These are phyloP conservation scores for Blastocystis sp. DNA, from an alignment of 352 stramenopile species.

Conservation along the genomic window DNA sequence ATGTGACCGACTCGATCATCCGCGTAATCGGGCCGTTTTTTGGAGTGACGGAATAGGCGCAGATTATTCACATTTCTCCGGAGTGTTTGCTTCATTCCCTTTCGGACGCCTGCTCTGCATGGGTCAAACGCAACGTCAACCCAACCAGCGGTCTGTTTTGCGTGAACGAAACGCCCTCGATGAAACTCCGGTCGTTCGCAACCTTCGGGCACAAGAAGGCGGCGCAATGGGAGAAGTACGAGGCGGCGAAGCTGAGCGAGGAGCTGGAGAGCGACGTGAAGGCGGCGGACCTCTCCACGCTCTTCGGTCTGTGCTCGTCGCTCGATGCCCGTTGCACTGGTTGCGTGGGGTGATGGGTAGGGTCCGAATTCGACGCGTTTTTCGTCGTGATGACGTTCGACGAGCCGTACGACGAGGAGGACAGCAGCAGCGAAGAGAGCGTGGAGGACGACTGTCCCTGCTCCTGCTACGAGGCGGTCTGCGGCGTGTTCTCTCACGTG, in stretches of 20 bases:
- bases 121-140: neutral
- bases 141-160: neutral
- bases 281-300: neutral
- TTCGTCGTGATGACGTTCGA: neutral
- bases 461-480: neutral
- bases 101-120: neutral
- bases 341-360: neutral
- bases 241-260: neutral
- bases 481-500: neutral
- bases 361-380: neutral
- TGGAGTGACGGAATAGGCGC: neutral
- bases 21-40: neutral
- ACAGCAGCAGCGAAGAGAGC: neutral
- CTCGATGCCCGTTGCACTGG: neutral
- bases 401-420: neutral
- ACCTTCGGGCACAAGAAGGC: neutral
- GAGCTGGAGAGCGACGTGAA: neutral
- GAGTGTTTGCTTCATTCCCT: neutral
- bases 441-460: neutral
- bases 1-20: constrained; percentile 1
- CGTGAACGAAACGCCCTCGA: neutral
- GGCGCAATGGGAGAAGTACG: neutral
- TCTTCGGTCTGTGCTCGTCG: neutral
- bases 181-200: constrained; percentile 6
- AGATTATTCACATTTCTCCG: constrained; percentile 1